Conservation (phyloP, 2,329 filamentous ascomycete genomes). For the Lasiodiplodia sp. region DNA sequence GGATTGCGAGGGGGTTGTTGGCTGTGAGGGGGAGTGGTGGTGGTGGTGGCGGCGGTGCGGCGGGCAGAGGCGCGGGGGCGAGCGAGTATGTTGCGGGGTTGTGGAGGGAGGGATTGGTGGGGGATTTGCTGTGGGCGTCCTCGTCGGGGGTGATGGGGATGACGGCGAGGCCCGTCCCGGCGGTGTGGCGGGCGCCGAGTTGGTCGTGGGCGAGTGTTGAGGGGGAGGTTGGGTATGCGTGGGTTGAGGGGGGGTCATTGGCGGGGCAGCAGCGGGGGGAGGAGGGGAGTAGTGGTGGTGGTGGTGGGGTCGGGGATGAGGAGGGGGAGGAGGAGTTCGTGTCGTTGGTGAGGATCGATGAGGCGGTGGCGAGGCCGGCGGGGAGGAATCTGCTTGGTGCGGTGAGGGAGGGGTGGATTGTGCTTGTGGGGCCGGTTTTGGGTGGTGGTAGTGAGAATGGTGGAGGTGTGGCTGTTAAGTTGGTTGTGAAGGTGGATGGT, state of each 20-base stretch:
- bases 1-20: conserved; percentile 43
- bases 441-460: conserved; percentile 17
- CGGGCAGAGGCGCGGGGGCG: conserved; percentile 13
- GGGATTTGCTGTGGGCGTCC: conserved; percentile 41
- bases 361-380: conserved; percentile 21
- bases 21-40: not conserved
- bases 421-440: conserved; percentile 37
- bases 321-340: conserved; percentile 32
- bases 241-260: conserved; percentile 13
- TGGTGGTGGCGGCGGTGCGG: too few relatives aligned
- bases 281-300: conserved; percentile 26
- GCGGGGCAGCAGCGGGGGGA: conserved; percentile 32
- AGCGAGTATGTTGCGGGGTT: conserved; percentile 44
- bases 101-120: conserved; percentile 42
- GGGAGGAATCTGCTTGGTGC: conserved; percentile 42
- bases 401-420: conserved; percentile 37
- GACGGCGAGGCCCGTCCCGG: not conserved
- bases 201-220: conserved; percentile 46
- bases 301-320: not conserved
- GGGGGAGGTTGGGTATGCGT: conserved; percentile 37
- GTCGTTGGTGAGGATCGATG: conserved; percentile 33
- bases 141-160: not conserved
- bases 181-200: conserved; percentile 33
- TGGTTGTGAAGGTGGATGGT: conserved; percentile 22
- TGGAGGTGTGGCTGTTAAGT: conserved; percentile 31